These are phyloP conservation scores for Candida montana DNA, from an alignment of 805 yeast species.

Conservation along the genomic window DNA sequence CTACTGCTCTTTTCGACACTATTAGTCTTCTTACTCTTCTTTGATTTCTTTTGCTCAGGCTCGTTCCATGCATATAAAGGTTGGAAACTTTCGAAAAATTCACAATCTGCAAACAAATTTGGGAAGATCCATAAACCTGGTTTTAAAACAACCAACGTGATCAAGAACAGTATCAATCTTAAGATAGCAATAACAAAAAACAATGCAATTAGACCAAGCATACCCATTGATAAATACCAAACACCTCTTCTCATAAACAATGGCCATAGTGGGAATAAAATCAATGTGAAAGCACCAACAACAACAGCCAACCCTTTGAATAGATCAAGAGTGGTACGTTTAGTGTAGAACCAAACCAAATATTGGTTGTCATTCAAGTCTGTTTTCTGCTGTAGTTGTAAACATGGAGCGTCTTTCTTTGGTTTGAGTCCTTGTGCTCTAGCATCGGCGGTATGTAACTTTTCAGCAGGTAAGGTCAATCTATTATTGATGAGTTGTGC, in stretches of 20 bases:
- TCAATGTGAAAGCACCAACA: slow-evolving; percentile 61
- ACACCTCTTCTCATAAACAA: slow-evolving; percentile 80
- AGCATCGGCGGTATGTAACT: slow-evolving; percentile 65
- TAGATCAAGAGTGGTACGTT: slow-evolving; percentile 47
- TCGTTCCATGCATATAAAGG: slow-evolving; percentile 62
- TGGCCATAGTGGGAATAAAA: slow-evolving; percentile 95
- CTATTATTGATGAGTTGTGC: slow-evolving; percentile 66
- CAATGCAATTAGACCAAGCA: slow-evolving; percentile 65
- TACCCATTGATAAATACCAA: slow-evolving; percentile 80
- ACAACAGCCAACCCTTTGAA: slow-evolving; percentile 36
- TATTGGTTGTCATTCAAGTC: slow-evolving; percentile 61
- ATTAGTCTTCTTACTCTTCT: slow-evolving; percentile 19
- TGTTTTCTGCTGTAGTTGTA: slow-evolving; percentile 52
- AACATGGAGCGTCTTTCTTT: slow-evolving; percentile 57
- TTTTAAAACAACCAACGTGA: slow-evolving; percentile 52
- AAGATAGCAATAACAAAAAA: slow-evolving; percentile 77
- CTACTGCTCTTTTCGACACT: neutral
- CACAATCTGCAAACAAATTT: slow-evolving; percentile 91
- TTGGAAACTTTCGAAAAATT: slow-evolving; percentile 83
- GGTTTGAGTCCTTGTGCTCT: slow-evolving; percentile 58
- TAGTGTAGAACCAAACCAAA: slow-evolving; percentile 77
- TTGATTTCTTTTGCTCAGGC: slow-evolving; percentile 23
- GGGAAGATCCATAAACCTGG: slow-evolving; percentile 96
- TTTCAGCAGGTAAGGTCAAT: slow-evolving; percentile 69
- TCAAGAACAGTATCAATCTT: slow-evolving; percentile 61